Evolutionary conservation across 1,139 yeast genomes (phyloP).

Genomic region (Pichia sp.): DNA sequence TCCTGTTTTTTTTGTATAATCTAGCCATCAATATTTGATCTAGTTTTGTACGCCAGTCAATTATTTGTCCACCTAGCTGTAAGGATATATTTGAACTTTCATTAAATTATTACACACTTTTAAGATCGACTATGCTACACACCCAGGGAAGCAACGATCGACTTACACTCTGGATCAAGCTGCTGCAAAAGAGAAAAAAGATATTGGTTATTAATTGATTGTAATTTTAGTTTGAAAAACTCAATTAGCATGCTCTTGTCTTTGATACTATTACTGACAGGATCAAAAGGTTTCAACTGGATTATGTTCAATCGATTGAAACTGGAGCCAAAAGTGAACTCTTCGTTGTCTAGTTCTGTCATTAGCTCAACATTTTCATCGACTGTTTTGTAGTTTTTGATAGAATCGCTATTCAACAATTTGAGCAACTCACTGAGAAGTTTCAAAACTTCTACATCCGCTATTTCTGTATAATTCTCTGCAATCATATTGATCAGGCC

Average conservation of each 20-base stretch:
- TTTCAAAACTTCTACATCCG: constrained; percentile 40
- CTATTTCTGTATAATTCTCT: constrained; percentile 31
- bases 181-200: constrained; percentile 9
- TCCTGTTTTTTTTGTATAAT: no score
- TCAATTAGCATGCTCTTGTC: constrained; percentile 30
- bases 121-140: constrained; percentile 6
- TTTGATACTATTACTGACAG: constrained; percentile 46
- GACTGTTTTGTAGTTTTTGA: constrained; percentile 32
- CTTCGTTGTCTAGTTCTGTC: constrained; percentile 59
- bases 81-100: background rate
- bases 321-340: constrained; percentile 76
- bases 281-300: constrained; percentile 61
- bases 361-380: constrained; percentile 33
- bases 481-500: constrained; percentile 66
- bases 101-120: background rate
- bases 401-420: constrained; percentile 40
- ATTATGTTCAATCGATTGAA: constrained; percentile 72
- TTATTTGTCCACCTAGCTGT: no score
- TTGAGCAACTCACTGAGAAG: constrained; percentile 52
- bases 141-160: constrained; percentile 34
- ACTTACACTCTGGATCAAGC: constrained; percentile 35
- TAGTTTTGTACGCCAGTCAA: no score
- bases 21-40: no score
- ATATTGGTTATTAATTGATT: constrained; percentile 21
- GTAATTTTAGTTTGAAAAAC: constrained; percentile 35